Base-by-base conservation (phyloP, 495 filamentous ascomycete genomes). In the Penicillium flavigenum region DNA sequence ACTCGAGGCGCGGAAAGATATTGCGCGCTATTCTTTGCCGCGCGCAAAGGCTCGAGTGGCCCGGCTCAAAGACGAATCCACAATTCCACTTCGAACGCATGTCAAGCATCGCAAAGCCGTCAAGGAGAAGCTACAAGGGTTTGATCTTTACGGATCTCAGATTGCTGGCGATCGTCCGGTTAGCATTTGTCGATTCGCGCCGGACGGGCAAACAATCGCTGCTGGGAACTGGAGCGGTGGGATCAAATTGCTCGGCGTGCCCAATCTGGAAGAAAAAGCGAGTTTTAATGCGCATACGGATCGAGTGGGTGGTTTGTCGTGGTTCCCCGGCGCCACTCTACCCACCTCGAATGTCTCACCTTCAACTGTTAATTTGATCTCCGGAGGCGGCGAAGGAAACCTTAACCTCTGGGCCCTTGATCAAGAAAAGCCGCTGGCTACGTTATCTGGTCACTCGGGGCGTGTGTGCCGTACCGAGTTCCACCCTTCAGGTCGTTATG, bases 401-500 rank as follows among this genome's bases (percentile, higher is more conserved):
- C 79, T 99, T 36, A 85, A 95, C 64, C 82, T 99, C 16, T 99
- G 94, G 94, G 90, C 92, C 24, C 78, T 97, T 31, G 84, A 83
- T 14, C 81, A 90, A 67, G 88, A 95, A 45, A 88, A 88, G 8
- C 94, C 94, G 0, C 65, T 98, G 17, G 79, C 88, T 3, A 97
- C 91, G 0, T 80, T 99, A 2, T 82, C 86, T 0, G 94, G 94
- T 1, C 94, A 98, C 67, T 87, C 83, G 11, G 90, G 86, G 14
- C 87, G 94, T 49, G 93, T 98, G 31, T 92, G 89, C 58, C 83
- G 95, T 53, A 86, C 95, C 41, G 95, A 96, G 60, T 95, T 98
- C 67, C 95, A 99, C 61, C 94, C 94, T 0, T 95, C 90, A 4
- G 93, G 94, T 17, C 80, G 81, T 54, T 97, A 93, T 64, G 81